Evolutionary conservation across 768 basidiomycete species (phyloP).

Genomic region (Podaxis rugospora): DNA sequence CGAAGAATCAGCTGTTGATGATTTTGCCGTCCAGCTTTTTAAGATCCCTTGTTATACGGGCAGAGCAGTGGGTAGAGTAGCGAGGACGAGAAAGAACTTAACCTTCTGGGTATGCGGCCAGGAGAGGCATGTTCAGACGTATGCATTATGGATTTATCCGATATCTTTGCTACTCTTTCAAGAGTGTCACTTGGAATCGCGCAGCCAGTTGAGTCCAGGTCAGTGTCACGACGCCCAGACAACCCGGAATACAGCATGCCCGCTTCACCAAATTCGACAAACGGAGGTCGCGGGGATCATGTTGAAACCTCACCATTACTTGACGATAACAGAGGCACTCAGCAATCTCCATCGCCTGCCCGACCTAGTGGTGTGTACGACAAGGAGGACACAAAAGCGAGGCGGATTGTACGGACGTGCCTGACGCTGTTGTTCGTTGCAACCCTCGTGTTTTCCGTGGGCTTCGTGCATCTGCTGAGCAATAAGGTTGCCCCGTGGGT

Average conservation of each 20-base stretch:
- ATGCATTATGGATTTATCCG: slow-evolving; percentile 22
- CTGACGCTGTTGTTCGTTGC: slow-evolving; percentile 41
- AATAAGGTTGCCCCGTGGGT: slow-evolving; percentile 37
- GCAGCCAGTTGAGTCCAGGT: neutral
- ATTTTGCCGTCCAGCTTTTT: slow-evolving; percentile 28
- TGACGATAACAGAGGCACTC: neutral
- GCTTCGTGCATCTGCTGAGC: slow-evolving; percentile 39
- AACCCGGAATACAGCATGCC: slow-evolving; percentile 3
- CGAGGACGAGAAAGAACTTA: slow-evolving; percentile 20
- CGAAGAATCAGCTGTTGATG: slow-evolving; percentile 29
- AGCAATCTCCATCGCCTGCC: neutral
- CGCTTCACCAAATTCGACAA: neutral
- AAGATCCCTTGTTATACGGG: slow-evolving; percentile 19
- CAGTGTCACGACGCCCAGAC: neutral
- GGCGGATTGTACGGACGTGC: slow-evolving; percentile 40
- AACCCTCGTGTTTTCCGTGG: slow-evolving; percentile 41
- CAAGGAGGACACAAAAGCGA: slow-evolving; percentile 24
- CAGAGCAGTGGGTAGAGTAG: neutral
- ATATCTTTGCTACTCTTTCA: slow-evolving; percentile 17
- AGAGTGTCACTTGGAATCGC: slow-evolving; percentile 3
- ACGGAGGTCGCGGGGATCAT: neutral
- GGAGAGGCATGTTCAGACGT: slow-evolving; percentile 21
- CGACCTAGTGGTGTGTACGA: neutral
- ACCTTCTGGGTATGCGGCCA: slow-evolving; percentile 25
- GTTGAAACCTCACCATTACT: slow-evolving; percentile 2